Conservation (phyloP, 177 flowering plant genomes). For the Vitis hybrid region DNA sequence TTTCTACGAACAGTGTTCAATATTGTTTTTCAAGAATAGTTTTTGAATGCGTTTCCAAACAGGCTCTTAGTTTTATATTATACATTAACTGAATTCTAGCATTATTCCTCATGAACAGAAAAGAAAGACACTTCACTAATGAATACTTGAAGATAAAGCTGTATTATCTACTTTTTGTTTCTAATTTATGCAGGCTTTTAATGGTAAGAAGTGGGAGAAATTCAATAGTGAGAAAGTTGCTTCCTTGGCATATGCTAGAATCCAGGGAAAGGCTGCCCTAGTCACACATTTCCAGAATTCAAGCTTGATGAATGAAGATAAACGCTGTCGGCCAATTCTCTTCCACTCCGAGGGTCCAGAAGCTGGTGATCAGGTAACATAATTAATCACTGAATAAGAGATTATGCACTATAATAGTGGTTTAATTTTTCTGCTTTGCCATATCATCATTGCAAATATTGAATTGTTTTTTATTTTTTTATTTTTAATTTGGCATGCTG, state of each 20-base stretch:
- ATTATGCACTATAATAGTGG: neutral
- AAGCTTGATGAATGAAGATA: constrained; percentile 78
- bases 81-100: neutral
- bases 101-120: no score
- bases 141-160: no score
- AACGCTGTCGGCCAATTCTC: constrained; percentile 69
- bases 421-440: neutral
- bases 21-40: no score
- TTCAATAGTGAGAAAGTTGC: constrained; percentile 75
- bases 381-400: neutral
- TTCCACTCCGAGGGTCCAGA: constrained; percentile 57
- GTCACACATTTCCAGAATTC: constrained; percentile 69
- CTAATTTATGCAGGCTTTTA: constrained; percentile 46
- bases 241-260: constrained; percentile 74
- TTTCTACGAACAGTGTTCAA: no score
- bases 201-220: constrained; percentile 76
- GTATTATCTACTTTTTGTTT: neutral
- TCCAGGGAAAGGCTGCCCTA: constrained; percentile 68
- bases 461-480: neutral
- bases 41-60: no score
- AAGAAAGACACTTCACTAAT: no score
- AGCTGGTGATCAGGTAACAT: constrained; percentile 45
- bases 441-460: neutral
- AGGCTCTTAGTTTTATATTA: no score
- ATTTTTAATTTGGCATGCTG: neutral